Evolutionary conservation across 495 filamentous ascomycete genomes (phyloP), one percentile per base, ranked within the genome.

Genomic region (Aspergillus haitiensis): DNA sequence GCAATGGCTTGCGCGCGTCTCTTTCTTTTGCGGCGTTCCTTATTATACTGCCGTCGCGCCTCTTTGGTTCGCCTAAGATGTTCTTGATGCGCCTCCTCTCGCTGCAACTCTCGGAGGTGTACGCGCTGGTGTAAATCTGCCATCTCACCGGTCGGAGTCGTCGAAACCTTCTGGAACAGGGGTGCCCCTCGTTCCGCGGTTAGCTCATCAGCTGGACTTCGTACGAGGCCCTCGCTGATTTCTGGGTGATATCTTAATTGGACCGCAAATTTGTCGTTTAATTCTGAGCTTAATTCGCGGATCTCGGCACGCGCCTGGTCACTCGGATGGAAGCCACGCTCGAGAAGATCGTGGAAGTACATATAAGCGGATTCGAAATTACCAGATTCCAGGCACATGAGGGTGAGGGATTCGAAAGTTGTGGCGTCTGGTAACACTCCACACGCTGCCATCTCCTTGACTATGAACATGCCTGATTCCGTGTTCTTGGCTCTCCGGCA

Each of bases 391-490:
- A 87, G 62, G 64, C 87, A 90, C 58, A 88, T 81, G 16, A 88
- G 71, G 40, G 93, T 83, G 15, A 95, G 67, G 32, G 81, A 74
- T 62, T 93, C 87, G 64, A 90, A 90, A 2, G 88, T 90, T 42
- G 76, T 62, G 15, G 67, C 64, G 53, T 88, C 77, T 1, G 90
- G 86, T 16, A 76, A 63, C 33, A 93, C 71, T 8, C 77, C 75
- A 40, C 88, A 76, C 18, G 82, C 79, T 1, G 82, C 72, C 86
- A 96, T 93, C 68, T 96, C 93, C 13, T 81, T 77, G 13, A 86
- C 81, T 1, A 94, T 63, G 65, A 91, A 90, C 73, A 87, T 85
- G 54, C 85, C 86, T 1, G 79, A 68, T 50, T 82, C 80, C 54
- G 81, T 82, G 46, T 78, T 75, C 16, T 66, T 61, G 13, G 70